Conservation (phyloP, 495 filamentous ascomycete species). For the Aspergillus conjunctus region DNA sequence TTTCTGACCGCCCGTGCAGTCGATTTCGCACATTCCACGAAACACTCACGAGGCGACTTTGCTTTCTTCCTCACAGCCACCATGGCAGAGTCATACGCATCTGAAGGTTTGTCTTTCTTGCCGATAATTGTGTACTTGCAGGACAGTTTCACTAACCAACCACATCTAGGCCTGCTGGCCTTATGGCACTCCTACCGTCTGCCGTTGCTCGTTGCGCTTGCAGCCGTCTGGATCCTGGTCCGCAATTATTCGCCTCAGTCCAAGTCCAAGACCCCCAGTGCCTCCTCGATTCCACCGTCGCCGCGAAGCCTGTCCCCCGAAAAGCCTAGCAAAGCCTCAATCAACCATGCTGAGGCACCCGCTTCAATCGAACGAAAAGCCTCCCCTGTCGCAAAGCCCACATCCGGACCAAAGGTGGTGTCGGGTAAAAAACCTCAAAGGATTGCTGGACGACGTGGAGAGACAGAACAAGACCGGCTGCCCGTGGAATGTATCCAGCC, state of each 20-base stretch:
- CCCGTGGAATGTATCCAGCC: conserved; percentile 60
- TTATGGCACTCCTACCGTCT: conserved; percentile 47
- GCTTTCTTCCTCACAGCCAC: not conserved
- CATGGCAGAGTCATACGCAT: conserved; percentile 16
- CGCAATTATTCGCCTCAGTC: conserved; percentile 14
- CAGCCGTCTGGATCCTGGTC: conserved; percentile 29
- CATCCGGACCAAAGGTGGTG: conserved; percentile 43
- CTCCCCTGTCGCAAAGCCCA: conserved; percentile 15
- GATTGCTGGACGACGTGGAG: conserved; percentile 27
- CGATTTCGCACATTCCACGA: not conserved
- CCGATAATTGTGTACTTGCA: not conserved
- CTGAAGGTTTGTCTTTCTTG: conserved; percentile 8
- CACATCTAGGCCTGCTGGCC: conserved; percentile 33
- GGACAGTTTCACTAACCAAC: not conserved
- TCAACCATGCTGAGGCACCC: conserved; percentile 16
- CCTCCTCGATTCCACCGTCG: conserved; percentile 39
- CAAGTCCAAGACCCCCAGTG: conserved; percentile 32
- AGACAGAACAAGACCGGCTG: conserved; percentile 15
- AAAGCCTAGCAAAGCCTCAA: conserved; percentile 23
- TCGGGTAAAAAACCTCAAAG: conserved; percentile 42
- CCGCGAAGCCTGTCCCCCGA: conserved; percentile 38
- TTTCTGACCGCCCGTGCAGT: not conserved
- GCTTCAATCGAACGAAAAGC: conserved; percentile 12
- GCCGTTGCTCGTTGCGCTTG: conserved; percentile 36
- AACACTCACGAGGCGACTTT: not conserved